These are phyloP conservation scores for Paramecium primaurelia DNA, from an alignment of 73 alveolate species.

Conservation along the genomic window DNA sequence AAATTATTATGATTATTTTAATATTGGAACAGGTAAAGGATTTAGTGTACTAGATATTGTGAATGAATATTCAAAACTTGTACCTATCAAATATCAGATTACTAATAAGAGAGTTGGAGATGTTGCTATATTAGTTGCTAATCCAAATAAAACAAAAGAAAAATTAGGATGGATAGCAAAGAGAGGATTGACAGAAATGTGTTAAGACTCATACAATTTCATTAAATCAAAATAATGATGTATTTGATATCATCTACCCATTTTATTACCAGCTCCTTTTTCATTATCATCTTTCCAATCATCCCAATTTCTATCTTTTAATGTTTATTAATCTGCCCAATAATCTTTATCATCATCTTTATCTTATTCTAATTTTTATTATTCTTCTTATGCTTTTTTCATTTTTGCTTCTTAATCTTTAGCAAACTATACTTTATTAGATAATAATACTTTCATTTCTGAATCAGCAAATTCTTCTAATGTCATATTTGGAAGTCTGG, in stretches of 20 bases:
- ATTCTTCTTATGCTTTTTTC: constrained; percentile 59
- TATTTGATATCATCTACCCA: constrained; percentile 57
- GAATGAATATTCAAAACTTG: constrained; percentile 79
- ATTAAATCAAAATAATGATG: constrained; percentile 39
- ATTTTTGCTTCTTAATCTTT: constrained; percentile 70
- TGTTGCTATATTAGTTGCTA: constrained; percentile 76
- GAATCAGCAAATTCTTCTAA: constrained; percentile 76
- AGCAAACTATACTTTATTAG: constrained; percentile 40
- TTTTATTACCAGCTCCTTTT: constrained; percentile 80
- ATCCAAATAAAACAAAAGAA: constrained; percentile 87
- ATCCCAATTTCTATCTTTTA: constrained; percentile 79
- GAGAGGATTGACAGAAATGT: constrained; percentile 82
- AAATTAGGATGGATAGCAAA: constrained; percentile 92
- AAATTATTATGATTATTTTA: constrained; percentile 71
- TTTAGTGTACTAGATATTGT: constrained; percentile 88
- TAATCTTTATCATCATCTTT: constrained; percentile 73
- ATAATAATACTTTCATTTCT: constrained; percentile 54
- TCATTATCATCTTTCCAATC: constrained; percentile 83
- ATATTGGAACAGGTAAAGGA: constrained; percentile 96
- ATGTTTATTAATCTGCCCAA: constrained; percentile 68
- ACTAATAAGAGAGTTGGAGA: constrained; percentile 94
- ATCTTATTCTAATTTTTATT: constrained; percentile 69
- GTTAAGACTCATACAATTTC: constrained; percentile 89
- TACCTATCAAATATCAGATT: constrained; percentile 73
- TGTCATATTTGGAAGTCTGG: constrained; percentile 71